Evolutionary conservation across 768 basidiomycete genomes (phyloP), one percentile per base, ranked within the genome.

Genomic region (Pilatotrama ljubarskyi): DNA sequence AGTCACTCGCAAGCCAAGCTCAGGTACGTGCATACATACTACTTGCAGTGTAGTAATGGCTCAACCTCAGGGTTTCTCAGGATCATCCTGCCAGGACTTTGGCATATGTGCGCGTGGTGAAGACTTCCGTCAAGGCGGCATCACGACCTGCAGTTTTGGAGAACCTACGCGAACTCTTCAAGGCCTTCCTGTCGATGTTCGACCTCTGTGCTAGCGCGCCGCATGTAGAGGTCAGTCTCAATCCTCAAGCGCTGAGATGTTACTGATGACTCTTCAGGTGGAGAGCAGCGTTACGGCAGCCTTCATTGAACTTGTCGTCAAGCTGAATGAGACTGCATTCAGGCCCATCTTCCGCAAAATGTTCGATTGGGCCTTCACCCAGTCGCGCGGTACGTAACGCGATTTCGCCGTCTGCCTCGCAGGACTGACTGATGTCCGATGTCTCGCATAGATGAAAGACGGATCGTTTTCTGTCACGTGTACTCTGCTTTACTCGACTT

Each of bases 321-420:
- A 98, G 73, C 78, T 99, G 53, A 97, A 95, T 68, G 97, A 98
- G 66, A 84, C 85, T 0, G 82, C 88, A 0, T 98, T 99, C 85
- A 83, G 86, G 62, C 95, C 96, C 0, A 76, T 98, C 15, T 96
- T 98, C 82, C 86, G 94, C 55, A 86, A 87, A 54, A 73, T 95
- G 58, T 94, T 92, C 68, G 97, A 99, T 70, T 99, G 97, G 97
- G 94, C 94, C 0, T 95, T 95, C 67, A 82, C 80, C 1, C 77
- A 78, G 58, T 81, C 80, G 26, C 68, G 69, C 4, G 73, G 85
- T 86, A 67, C 32, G 78, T 72, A 6, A 20, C 25, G 51, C 29
- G 18, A 1, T 6, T 3, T 18, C n/a, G 20, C 2, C 18, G 15
- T 25, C 1, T 7, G 1, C 5, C 43, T 15, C 49, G 36, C 9